Evolutionary conservation across 495 filamentous ascomycete species (phyloP).

Genomic region (Hapsidospora chrysogenum): DNA sequence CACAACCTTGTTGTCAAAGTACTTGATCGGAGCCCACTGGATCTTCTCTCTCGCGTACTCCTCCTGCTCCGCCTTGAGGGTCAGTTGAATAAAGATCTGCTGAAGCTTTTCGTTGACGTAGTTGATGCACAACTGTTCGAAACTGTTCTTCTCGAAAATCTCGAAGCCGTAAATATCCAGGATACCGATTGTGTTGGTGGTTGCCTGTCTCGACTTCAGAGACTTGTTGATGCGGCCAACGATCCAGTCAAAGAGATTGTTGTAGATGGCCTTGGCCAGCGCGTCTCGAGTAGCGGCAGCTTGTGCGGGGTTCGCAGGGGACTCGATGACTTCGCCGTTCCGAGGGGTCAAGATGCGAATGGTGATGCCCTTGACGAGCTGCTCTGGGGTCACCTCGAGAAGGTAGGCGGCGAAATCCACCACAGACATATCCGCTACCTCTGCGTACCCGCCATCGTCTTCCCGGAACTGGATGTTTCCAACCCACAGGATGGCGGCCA

Average conservation of each 20-base stretch:
- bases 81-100: slow-evolving; percentile 98
- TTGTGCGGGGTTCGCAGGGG: slow-evolving; percentile 78
- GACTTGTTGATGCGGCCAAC: slow-evolving; percentile 84
- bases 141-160: slow-evolving; percentile 98
- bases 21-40: slow-evolving; percentile 97
- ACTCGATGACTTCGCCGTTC: slow-evolving; percentile 76
- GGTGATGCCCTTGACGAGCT: slow-evolving; percentile 79
- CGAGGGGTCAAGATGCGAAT: slow-evolving; percentile 79
- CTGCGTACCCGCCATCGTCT: slow-evolving; percentile 76
- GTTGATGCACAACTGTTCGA: slow-evolving; percentile 99
- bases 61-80: slow-evolving; percentile 91
- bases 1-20: slow-evolving; percentile 99
- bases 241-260: slow-evolving; percentile 99
- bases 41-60: slow-evolving; percentile 96
- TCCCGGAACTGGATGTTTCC: slow-evolving; percentile 84
- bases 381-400: slow-evolving; percentile 66
- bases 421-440: slow-evolving; percentile 70
- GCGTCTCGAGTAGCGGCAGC: slow-evolving; percentile 90
- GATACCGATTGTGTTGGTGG: slow-evolving; percentile 83
- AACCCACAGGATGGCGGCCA: slow-evolving; percentile 84
- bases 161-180: slow-evolving; percentile 99
- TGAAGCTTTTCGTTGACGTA: slow-evolving; percentile 99
- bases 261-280: slow-evolving; percentile 84
- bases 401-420: slow-evolving; percentile 90
- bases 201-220: slow-evolving; percentile 56